Percentiles rank a stretch among this genome's conserved stretches.
These are phyloP conservation scores for Exophiala sideris DNA, from an alignment of 2,329 filamentous ascomycete species.

Conservation along the genomic window DNA sequence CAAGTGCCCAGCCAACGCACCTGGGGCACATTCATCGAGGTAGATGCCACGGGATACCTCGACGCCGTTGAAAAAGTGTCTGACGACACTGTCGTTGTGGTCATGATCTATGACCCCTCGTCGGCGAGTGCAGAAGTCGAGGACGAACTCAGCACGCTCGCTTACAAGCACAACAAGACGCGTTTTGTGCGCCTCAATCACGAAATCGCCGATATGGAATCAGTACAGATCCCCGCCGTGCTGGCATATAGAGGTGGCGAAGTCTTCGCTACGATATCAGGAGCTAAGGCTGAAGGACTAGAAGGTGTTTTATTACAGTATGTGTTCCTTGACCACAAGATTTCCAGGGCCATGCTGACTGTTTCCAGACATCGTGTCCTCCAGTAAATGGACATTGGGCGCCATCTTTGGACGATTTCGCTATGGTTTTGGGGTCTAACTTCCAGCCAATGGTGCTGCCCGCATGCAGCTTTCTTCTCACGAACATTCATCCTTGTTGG, in stretches of 20 bases:
- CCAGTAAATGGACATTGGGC: too few relatives aligned
- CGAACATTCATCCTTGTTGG: too few relatives aligned
- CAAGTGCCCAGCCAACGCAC: conserved; percentile 69
- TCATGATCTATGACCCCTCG: conserved; percentile 88
- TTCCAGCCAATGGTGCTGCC: too few relatives aligned
- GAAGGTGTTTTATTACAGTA: conserved; percentile 50
- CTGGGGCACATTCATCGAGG: conserved; percentile 75
- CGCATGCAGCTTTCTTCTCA: too few relatives aligned
- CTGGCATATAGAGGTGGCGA: conserved; percentile 87
- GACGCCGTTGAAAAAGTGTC: conserved; percentile 91
- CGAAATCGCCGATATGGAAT: conserved; percentile 90
- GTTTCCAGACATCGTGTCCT: too few relatives aligned
- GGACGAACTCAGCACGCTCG: conserved; percentile 70
- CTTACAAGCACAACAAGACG: conserved; percentile 65
- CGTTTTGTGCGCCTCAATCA: conserved; percentile 91
- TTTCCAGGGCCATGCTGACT: too few relatives aligned
- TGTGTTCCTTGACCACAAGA: neutral
- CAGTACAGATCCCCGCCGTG: conserved; percentile 79
- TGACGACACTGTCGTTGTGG: conserved; percentile 77
- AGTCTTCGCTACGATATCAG: conserved; percentile 84
- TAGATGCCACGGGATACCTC: conserved; percentile 89
- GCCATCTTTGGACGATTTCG: too few relatives aligned
- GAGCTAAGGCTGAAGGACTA: conserved; percentile 60
- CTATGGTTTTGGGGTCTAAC: too few relatives aligned
- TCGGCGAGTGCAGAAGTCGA: conserved; percentile 76